Evolutionary conservation across 2,329 filamentous ascomycete species (phyloP).

Genomic region (Mycocentrospora acerina): DNA sequence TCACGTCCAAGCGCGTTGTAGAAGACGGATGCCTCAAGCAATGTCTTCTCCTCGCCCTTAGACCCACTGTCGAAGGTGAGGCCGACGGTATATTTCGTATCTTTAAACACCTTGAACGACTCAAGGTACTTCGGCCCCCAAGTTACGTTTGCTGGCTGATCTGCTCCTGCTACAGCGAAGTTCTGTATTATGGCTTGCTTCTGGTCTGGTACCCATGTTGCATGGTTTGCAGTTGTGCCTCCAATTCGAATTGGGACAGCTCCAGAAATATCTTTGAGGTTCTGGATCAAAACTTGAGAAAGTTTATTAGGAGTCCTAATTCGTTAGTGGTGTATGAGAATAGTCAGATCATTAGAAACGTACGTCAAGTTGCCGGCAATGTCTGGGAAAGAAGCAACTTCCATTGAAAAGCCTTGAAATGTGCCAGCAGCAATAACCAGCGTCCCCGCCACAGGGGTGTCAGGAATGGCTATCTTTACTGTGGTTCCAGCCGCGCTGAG

Average conservation of each 20-base stretch:
- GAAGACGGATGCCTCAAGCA: slow-evolving; percentile 11
- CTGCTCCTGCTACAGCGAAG: slow-evolving; percentile 15
- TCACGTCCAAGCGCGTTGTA: slow-evolving; percentile 12
- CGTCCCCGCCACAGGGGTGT: slow-evolving; percentile 10
- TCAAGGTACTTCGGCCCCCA: slow-evolving; percentile 18
- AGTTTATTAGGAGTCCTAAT: slow-evolving; percentile 15
- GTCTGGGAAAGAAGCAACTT: slow-evolving; percentile 15
- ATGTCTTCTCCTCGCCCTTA: slow-evolving; percentile 12
- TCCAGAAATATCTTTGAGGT: slow-evolving; percentile 16
- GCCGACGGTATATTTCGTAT: slow-evolving; percentile 21
- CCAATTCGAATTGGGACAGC: slow-evolving; percentile 15
- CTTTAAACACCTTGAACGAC: slow-evolving; percentile 21
- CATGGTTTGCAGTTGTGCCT: slow-evolving; percentile 18
- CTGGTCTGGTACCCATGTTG: slow-evolving; percentile 11
- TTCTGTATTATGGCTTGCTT: slow-evolving; percentile 19
- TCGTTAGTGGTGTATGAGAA: background rate
- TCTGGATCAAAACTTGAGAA: slow-evolving; percentile 18
- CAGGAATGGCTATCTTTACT: slow-evolving; percentile 4
- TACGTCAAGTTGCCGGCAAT: slow-evolving; percentile 16
- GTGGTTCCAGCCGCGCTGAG: slow-evolving; percentile 1
- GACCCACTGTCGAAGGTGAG: slow-evolving; percentile 17
- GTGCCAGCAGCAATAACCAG: slow-evolving; percentile 9
- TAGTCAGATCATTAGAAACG: background rate
- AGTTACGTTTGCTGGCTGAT: slow-evolving; percentile 18
- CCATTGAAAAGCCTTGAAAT: slow-evolving; percentile 18